Base-by-base conservation (phyloP, 371 early-diverging fungal species). In the Mortierella sp. region DNA sequence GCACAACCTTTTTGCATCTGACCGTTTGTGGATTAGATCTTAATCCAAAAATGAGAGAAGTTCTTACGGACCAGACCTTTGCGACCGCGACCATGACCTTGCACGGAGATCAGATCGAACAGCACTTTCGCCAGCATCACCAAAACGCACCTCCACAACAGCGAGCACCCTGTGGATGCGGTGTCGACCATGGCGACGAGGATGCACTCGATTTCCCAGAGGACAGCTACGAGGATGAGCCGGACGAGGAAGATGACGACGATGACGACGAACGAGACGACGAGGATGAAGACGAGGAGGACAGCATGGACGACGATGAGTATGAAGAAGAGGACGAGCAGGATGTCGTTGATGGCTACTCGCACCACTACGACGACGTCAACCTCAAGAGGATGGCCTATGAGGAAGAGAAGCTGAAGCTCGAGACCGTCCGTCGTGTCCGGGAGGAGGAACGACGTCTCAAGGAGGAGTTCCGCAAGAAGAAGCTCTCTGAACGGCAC, bases 161-260 rank as follows among this genome's bases (percentile, higher is more conserved):
- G 8, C 67, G 68, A 7, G 24, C 69, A 47, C 68, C 70, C 3
- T 74, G 78, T 63, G 74, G 74, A 58, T 79, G 84, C 45, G 73
- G 76, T 11, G 52, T 64, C 4, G 76, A 80, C 34, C 80, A 80
- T 61, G 82, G 72, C 24, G 71, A 81, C 40, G 73, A 80, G 2
- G 69, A 58, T 16, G 37, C 68, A 7, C 65, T 77, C 10, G 77
- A 66, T 16, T 83, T 83, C 41, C 84, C 84, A 41, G 84, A 83
- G 24, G 84, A 83, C 64, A 75, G 84, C 52, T 83, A 83, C 67
- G 84, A 83, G 43, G 84, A 83, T 52, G 84, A 83, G 43, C 84
- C 84, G 29, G 79, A 83, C 47, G 84, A 83, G 24, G 82, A 71
- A 0, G 79, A 70, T 31, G 73, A 77, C 24, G 77, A 77, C 4